phyloP scores from a whole-genome alignment of 2,329 filamentous ascomycete genomes.

The Cladosporium sp. region DNA sequence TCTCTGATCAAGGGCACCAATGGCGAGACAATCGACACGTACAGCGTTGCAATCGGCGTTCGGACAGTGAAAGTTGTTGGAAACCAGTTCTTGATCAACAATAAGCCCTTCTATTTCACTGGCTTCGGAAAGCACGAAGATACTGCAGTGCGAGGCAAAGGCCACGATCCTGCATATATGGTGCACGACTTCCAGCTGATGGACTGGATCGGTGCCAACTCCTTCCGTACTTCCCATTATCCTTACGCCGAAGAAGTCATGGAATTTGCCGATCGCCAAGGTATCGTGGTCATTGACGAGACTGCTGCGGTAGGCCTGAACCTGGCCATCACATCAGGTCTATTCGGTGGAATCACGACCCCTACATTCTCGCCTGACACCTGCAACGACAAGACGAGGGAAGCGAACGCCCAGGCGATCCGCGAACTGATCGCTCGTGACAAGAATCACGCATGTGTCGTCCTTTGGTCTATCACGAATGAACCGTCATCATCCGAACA shows the following conservation, averaged over 20 bases:
- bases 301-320: slow-evolving; percentile 3
- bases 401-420: not conserved
- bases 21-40: slow-evolving; percentile 1
- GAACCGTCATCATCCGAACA: slow-evolving; percentile 8
- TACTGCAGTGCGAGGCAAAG: slow-evolving; percentile 7
- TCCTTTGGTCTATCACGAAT: slow-evolving; percentile 7
- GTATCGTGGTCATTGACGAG: slow-evolving; percentile 10
- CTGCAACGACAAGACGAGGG: not conserved
- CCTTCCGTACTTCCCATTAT: slow-evolving; percentile 12
- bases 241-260: slow-evolving; percentile 12
- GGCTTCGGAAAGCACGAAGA: slow-evolving; percentile 11
- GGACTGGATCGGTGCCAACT: slow-evolving; percentile 12
- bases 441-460: slow-evolving; percentile 10
- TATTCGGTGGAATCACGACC: not conserved
- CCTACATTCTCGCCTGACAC: not conserved
- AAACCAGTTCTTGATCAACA: slow-evolving; percentile 10
- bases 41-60: slow-evolving; percentile 6
- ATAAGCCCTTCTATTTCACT: slow-evolving; percentile 13
- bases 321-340: not conserved
- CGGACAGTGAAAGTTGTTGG: slow-evolving; percentile 8
- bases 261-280: slow-evolving; percentile 10
- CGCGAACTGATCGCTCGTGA: slow-evolving; percentile 9
- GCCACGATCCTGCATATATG: slow-evolving; percentile 6
- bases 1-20: not conserved
- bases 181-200: slow-evolving; percentile 11